Percentiles rank a stretch among this genome's conserved stretches.
Evolutionary conservation across 352 stramenopile genomes (phyloP).

Genomic region (Phytopythium helicoides): DNA sequence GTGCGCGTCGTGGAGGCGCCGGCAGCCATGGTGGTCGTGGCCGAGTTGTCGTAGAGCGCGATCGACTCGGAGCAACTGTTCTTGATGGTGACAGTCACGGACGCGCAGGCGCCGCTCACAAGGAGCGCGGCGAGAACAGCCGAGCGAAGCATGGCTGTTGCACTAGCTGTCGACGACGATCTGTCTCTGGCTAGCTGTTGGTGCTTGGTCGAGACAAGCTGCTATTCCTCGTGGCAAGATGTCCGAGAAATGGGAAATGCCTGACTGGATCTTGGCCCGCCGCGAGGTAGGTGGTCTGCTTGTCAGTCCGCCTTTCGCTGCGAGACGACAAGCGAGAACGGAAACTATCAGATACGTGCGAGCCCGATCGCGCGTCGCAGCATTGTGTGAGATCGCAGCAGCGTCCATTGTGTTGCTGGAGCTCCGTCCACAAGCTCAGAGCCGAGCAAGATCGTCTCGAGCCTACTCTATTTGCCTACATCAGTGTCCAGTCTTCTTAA

Average conservation of each 20-base stretch:
- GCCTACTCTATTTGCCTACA: too few species aligned
- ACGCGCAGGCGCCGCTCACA: constrained; percentile 13
- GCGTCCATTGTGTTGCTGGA: too few species aligned
- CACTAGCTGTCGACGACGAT: constrained; percentile 6
- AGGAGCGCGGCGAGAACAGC: constrained; percentile 10
- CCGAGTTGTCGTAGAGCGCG: constrained; percentile 60
- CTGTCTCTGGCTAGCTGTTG: background rate
- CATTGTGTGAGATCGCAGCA: too few species aligned
- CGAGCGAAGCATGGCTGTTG: constrained; percentile 11
- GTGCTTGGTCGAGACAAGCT: background rate
- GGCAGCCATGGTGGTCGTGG: constrained; percentile 28
- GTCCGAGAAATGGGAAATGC: constrained; percentile 6
- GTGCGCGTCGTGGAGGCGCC: constrained; percentile 35
- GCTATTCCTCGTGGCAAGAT: constrained; percentile 3
- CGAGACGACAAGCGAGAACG: too few species aligned
- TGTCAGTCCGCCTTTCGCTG: too few species aligned
- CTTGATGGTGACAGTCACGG: constrained; percentile 33
- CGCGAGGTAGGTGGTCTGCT: too few species aligned
- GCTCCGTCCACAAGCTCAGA: too few species aligned
- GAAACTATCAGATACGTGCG: too few species aligned
- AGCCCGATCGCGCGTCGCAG: too few species aligned
- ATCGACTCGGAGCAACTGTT: constrained; percentile 48
- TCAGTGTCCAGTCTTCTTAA: too few species aligned
- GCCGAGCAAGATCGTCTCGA: too few species aligned
- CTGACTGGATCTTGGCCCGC: too few species aligned